Evolutionary conservation across 495 filamentous ascomycete genomes (phyloP).

Genomic region (Penicillium tannophilum): DNA sequence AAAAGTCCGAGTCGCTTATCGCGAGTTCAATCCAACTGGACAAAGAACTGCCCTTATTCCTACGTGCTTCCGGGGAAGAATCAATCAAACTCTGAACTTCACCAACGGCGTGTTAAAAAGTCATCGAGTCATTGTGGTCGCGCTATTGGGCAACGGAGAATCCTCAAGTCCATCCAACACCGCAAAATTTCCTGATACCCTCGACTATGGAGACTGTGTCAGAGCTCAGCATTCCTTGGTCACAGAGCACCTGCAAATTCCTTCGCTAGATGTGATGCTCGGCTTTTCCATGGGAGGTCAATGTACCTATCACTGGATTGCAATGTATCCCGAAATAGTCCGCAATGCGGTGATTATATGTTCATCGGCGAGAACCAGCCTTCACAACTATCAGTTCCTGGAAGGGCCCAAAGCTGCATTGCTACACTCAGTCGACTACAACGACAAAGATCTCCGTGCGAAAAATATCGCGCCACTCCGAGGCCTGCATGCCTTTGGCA

Average conservation of each 20-base stretch:
- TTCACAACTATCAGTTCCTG: constrained; percentile 69
- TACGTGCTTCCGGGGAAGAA: constrained; percentile 51
- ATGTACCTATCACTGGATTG: constrained; percentile 64
- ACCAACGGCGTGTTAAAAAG: constrained; percentile 52
- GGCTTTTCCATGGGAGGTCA: constrained; percentile 70
- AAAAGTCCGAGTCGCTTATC: constrained; percentile 44
- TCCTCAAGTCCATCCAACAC: constrained; percentile 65
- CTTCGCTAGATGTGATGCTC: constrained; percentile 53
- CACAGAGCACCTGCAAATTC: constrained; percentile 54
- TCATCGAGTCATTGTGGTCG: constrained; percentile 61
- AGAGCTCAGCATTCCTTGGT: constrained; percentile 60
- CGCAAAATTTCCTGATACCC: constrained; percentile 54
- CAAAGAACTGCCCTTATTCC: constrained; percentile 43
- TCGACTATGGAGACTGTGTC: constrained; percentile 61
- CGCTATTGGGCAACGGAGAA: constrained; percentile 67
- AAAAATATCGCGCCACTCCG: constrained; percentile 24
- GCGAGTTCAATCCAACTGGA: constrained; percentile 39
- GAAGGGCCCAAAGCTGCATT: constrained; percentile 66
- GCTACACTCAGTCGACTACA: constrained; percentile 36
- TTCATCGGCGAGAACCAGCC: constrained; percentile 61
- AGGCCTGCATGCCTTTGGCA: constrained; percentile 63
- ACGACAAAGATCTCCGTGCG: constrained; percentile 40
- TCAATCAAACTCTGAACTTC: constrained; percentile 46
- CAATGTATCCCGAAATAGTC: constrained; percentile 61
- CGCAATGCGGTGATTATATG: constrained; percentile 63